Evolutionary conservation across 108 stramenopile species (phyloP), one percentile per base, ranked within the genome.

Genomic region (Discostella stelligeroides): DNA sequence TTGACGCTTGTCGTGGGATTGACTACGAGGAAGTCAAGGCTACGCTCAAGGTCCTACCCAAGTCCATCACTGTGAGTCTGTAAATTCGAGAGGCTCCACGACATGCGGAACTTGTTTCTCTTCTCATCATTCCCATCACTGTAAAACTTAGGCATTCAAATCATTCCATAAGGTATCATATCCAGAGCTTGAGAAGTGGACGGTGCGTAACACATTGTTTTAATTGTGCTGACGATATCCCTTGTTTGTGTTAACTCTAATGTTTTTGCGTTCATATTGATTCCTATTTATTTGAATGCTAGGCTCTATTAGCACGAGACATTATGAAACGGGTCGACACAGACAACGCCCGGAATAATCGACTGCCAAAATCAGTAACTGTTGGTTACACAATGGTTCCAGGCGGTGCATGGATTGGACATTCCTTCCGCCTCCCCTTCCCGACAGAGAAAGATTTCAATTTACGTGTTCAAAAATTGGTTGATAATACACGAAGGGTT

Each of bases 61-160:
- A 95, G 60, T 84, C 84, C 15, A 90, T 95, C 38, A 95, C 90
- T 27, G 76, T 61, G 25, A 41, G 60, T 61, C 12, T 14, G 4
- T n/a, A n/a, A n/a, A n/a, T n/a, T n/a, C n/a, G n/a, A n/a, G n/a
- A n/a, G n/a, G n/a, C n/a, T n/a, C n/a, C n/a, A n/a, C n/a, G n/a
- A n/a, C n/a, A n/a, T n/a, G n/a, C n/a, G 40, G 12, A n/a, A 39
- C 13, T 38, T 39, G 7, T n/a, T n/a, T n/a, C n/a, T n/a, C n/a
- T n/a, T n/a, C n/a, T n/a, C n/a, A n/a, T n/a, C 37, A n/a, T 60
- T 13, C 39, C 1, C 12, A 30, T 25, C 24, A 24, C 24, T 25
- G n/a, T n/a, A n/a, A n/a, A n/a, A n/a, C n/a, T n/a, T n/a, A 61
- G 23, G 87, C 93, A 1, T 95, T 89, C 68, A 95, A 95, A 63